Conservation (phyloP, 345 rosid species). For the Eucalyptus pauciflora region DNA sequence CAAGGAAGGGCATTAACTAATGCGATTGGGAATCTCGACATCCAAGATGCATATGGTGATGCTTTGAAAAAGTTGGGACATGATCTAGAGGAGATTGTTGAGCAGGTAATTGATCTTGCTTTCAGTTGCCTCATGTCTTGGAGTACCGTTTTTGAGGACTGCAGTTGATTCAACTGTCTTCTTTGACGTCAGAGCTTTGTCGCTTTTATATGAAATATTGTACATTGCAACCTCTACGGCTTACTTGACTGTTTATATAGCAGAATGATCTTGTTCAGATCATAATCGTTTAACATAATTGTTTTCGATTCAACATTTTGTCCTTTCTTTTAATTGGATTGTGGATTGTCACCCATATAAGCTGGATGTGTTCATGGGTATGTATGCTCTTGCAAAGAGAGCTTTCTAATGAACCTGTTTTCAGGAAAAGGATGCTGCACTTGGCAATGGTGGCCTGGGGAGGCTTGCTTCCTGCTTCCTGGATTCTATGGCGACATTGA, state of each 20-base stretch:
- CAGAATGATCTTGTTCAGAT: not conserved
- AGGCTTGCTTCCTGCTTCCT: conserved; percentile 95
- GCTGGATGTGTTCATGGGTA: not conserved
- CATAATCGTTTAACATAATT: not conserved
- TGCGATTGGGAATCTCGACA: conserved; percentile 69
- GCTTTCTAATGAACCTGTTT: not conserved
- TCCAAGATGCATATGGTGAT: conserved; percentile 69
- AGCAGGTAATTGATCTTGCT: conserved; percentile 40
- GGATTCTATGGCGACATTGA: conserved; percentile 93
- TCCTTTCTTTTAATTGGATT: not conserved
- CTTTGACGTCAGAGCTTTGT: not conserved
- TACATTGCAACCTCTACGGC: not conserved
- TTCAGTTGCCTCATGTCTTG: not conserved
- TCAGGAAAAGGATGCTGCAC: conserved; percentile 97
- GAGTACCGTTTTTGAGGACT: not conserved
- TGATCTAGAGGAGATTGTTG: conserved; percentile 75
- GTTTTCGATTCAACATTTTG: not conserved
- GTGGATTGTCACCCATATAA: not conserved
- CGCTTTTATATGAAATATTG: not conserved
- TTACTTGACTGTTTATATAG: not conserved
- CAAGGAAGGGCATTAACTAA: conserved; percentile 95
- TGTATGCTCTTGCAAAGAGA: not conserved
- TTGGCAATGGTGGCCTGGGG: conserved; percentile 98
- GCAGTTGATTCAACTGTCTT: not conserved
- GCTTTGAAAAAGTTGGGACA: conserved; percentile 74